Base-by-base conservation (phyloP, 106 monocot genomes). In the Acanthochlamys bracteata region DNA sequence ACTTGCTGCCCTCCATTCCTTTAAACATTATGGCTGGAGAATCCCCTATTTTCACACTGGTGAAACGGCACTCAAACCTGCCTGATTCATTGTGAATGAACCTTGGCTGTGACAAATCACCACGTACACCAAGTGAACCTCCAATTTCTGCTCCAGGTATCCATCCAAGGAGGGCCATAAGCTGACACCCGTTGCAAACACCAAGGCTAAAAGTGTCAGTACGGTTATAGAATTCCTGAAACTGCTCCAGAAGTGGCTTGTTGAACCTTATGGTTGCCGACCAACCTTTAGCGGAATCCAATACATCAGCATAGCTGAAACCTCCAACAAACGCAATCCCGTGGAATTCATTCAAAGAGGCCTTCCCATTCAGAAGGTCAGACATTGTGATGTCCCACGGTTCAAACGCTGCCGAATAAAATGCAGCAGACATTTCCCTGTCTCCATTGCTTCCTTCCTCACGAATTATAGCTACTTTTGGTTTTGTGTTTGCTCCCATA, bases 391-490 rank as follows among this genome's bases (percentile, higher is more conserved):
- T 56, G 43, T 96, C 96, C 91, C 96, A 96, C 0, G 96, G 84
- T 53, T 96, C 96, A 70, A 96, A 96, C 40, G 90, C 96, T 0
- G 96, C 90, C 61, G 87, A 86, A 59, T 78, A 73, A 47, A 96
- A 91, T 40, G 91, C 90, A 24, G 90, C 90, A 24, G 87, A 76
- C 96, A 96, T 96, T 63, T 96, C 96, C 49, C 96, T 72, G 55
- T 96, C 96, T 11, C 96, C 90, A 57, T 96, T 96, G 73, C 96
- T 96, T 20, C 96, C 96, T 73, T 96, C 96, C 64, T 96, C 96
- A 15, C 96, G 86, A 79, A 96, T 84, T 54, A 96, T 74, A 20
- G 88, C 91, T 40, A 96, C 82, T 68, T 88, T 96, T 14, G 96
- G 96, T 60, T 87, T 90, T 26, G 20, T 41, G 33, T 41, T 43